Evolutionary conservation across 2,329 filamentous ascomycete genomes (phyloP), one percentile per base, ranked within the genome.

Genomic region (Fusarium graminum): DNA sequence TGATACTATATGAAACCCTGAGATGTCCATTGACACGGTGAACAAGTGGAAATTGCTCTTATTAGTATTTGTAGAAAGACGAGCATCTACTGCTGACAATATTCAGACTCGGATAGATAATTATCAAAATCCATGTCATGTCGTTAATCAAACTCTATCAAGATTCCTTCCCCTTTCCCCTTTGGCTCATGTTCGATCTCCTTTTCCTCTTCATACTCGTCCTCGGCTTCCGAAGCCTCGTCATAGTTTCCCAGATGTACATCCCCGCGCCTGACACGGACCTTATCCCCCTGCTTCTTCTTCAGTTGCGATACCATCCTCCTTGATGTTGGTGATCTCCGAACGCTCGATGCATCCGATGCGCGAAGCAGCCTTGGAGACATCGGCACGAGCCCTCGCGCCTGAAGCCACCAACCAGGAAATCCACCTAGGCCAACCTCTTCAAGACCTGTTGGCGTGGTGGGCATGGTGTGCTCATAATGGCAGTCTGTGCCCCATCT

Each of bases 401-500:
- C 52, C 30, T 71, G 60, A 5, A 70, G 65, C 72, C 74, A 85
- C 83, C 84, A 86, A 2, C 60, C 60, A 2, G 84, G 83, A 47
- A 78, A 75, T 59, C 76, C 74, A 10, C 38, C 47, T 11, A 86
- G 76, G 0, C 82, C 82, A 22, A 83, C 77, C 52, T 77, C 75
- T 10, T 67, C 69, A 8, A 85, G 78, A 2, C 78, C 81, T 16
- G 74, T 74, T 6, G 59, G 29, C 0, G 79, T 81, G 59, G 68
- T 69, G 5, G 84, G 84, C 83, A 86, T 85, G 58, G 69, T 70
- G 71, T 86, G 84, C 44, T 69, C 65, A 71, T 78, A 82, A 6
- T 76, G 76, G 72, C 84, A 86, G 10, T 72, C 63, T 8, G 57
- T 47, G 5, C 79, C 81, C 74, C 77, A 85, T 67, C 76, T 79